Evolutionary conservation across 371 early-diverging fungal species (phyloP).

Genomic region (Mucor plumbeus): DNA sequence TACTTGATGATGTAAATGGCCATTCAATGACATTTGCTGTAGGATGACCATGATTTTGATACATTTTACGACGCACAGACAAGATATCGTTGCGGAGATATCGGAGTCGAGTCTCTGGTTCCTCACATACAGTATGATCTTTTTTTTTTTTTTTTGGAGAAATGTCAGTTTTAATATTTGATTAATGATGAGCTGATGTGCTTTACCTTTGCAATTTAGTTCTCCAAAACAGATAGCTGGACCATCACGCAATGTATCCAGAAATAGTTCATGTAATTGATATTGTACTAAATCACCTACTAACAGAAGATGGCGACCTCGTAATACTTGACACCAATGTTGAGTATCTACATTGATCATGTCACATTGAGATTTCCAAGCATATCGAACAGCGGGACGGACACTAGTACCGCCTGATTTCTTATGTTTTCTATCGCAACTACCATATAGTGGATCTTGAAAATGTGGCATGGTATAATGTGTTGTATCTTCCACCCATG

Average conservation of each 20-base stretch:
- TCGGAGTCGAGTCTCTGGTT: slow-evolving; percentile 40
- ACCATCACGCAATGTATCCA: slow-evolving; percentile 52
- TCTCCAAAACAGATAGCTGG: slow-evolving; percentile 63
- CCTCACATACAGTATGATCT: slow-evolving; percentile 52
- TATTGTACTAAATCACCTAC: slow-evolving; percentile 66
- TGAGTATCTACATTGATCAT: slow-evolving; percentile 13
- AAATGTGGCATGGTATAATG: slow-evolving; percentile 35
- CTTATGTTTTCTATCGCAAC: slow-evolving; percentile 40
- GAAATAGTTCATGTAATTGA: slow-evolving; percentile 61
- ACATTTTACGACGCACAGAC: slow-evolving; percentile 38
- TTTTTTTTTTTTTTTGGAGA: slow-evolving; percentile 4
- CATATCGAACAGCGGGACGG: slow-evolving; percentile 34
- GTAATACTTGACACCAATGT: slow-evolving; percentile 43
- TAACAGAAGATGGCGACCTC: slow-evolving; percentile 46
- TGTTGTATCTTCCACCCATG: slow-evolving; percentile 25
- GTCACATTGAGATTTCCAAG: slow-evolving; percentile 33
- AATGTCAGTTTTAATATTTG: not conserved
- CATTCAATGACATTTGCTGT: slow-evolving; percentile 46
- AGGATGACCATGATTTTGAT: slow-evolving; percentile 40
- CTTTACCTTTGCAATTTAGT: slow-evolving; percentile 55
- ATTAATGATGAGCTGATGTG: not conserved
- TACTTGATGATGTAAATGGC: slow-evolving; percentile 48
- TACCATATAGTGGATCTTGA: slow-evolving; percentile 49
- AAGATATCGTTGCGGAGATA: slow-evolving; percentile 64
- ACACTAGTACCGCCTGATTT: slow-evolving; percentile 12